These are phyloP conservation scores for Fraxinus americana DNA, from an alignment of 257 asterid species.

Conservation along the genomic window DNA sequence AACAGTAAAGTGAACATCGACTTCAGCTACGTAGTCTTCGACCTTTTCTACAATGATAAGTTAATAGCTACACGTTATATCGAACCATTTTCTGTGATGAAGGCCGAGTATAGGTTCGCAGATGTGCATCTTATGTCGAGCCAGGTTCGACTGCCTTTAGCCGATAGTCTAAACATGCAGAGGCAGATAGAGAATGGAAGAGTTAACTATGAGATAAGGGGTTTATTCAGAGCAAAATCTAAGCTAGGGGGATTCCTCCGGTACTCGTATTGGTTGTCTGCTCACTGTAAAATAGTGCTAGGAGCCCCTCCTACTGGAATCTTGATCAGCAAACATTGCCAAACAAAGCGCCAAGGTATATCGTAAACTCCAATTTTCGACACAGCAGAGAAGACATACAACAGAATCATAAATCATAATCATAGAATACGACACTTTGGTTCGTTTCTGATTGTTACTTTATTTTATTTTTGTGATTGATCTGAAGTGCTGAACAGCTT, in stretches of 20 bases:
- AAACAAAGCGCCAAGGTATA: constrained; percentile 49
- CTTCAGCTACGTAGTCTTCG: constrained; percentile 59
- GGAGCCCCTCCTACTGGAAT: constrained; percentile 82
- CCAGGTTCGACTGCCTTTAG: constrained; percentile 65
- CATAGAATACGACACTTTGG: background rate
- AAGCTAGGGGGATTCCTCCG: constrained; percentile 66
- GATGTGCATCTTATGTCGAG: constrained; percentile 67
- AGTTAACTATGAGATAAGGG: constrained; percentile 63
- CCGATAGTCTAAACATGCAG: constrained; percentile 47
- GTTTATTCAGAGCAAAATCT: constrained; percentile 65
- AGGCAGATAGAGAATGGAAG: constrained; percentile 64
- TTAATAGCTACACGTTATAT: constrained; percentile 63
- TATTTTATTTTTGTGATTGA: background rate
- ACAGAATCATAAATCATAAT: background rate
- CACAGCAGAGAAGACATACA: background rate
- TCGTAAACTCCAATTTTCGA: background rate
- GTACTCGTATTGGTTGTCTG: constrained; percentile 71
- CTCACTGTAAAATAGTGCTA: constrained; percentile 63
- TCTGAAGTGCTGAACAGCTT: background rate
- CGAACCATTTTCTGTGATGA: constrained; percentile 56
- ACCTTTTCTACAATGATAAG: constrained; percentile 53
- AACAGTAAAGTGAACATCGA: constrained; percentile 77
- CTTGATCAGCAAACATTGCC: constrained; percentile 62
- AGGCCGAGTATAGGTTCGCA: constrained; percentile 55
- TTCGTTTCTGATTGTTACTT: background rate